phyloP scores from a whole-genome alignment of 805 yeast species.

The Candida sithepensis region DNA sequence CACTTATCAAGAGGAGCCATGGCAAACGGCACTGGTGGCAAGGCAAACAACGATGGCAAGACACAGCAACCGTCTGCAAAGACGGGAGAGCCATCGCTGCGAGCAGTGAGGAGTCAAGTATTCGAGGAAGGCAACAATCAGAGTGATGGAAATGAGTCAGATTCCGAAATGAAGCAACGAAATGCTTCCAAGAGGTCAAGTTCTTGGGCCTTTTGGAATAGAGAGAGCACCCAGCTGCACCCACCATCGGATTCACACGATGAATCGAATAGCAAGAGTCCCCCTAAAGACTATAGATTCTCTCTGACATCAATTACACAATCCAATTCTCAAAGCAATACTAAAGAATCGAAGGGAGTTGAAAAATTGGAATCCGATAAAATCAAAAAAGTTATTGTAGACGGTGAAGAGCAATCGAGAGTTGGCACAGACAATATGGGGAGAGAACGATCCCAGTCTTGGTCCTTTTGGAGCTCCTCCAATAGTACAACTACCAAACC shows the following conservation, averaged over 20 bases:
- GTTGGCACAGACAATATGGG: neutral
- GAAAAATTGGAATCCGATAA: slow-evolving; percentile 3
- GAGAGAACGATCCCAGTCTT: slow-evolving; percentile 21
- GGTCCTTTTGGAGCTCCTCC: slow-evolving; percentile 27
- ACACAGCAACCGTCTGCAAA: neutral
- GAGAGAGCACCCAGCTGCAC: no score
- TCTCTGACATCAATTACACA: neutral
- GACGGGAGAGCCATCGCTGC: slow-evolving; percentile 2
- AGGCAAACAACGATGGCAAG: neutral
- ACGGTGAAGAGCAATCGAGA: slow-evolving; percentile 9
- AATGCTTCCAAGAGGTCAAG: slow-evolving; percentile 10
- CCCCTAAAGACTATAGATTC: neutral
- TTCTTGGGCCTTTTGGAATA: slow-evolving; percentile 28
- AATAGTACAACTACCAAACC: neutral
- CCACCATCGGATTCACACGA: neutral
- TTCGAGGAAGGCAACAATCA: slow-evolving; percentile 14
- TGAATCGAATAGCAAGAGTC: neutral
- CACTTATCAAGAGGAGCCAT: neutral
- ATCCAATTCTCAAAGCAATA: neutral
- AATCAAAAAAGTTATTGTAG: slow-evolving; percentile 10
- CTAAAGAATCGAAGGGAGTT: neutral
- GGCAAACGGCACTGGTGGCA: neutral
- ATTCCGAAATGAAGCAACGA: neutral
- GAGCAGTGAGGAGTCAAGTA: slow-evolving; percentile 21
- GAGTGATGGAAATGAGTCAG: neutral